Percentiles rank a stretch among this genome's conserved stretches.
These are phyloP conservation scores for Phyllosticta capitalensis DNA, from an alignment of 2,329 filamentous ascomycete genomes.

Conservation along the genomic window DNA sequence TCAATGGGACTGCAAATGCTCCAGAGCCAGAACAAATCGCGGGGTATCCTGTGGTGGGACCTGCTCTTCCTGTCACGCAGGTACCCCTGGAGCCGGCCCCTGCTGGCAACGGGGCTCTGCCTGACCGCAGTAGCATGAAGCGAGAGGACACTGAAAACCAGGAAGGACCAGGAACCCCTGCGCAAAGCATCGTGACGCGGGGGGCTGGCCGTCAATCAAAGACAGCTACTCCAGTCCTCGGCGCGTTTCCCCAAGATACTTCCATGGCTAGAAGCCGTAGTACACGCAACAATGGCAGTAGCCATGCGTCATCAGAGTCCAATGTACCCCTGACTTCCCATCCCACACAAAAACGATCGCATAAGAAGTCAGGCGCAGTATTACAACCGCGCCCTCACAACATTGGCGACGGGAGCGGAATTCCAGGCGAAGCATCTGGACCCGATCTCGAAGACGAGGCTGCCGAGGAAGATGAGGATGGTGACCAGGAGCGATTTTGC, in stretches of 20 bases:
- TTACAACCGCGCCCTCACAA: conserved; percentile 18
- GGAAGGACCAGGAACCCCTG: conserved; percentile 29
- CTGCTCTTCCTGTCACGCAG: background rate
- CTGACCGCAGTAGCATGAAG: conserved; percentile 26
- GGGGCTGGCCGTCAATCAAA: conserved; percentile 36
- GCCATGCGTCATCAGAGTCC: conserved; percentile 30
- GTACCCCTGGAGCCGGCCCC: background rate
- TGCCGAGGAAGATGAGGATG: conserved; percentile 26
- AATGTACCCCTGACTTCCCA: conserved; percentile 21
- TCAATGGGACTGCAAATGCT: conserved; percentile 2
- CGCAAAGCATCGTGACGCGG: conserved; percentile 18
- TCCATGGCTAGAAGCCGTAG: conserved; percentile 35
- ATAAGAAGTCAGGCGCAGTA: conserved; percentile 24
- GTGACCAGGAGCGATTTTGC: conserved; percentile 52
- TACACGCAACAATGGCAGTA: conserved; percentile 29
- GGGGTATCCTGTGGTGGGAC: background rate
- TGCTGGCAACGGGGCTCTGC: background rate
- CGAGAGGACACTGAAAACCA: conserved; percentile 41
- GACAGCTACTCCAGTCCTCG: conserved; percentile 37
- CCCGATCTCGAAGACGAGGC: conserved; percentile 21
- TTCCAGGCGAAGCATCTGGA: conserved; percentile 13
- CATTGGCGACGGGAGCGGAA: conserved; percentile 10
- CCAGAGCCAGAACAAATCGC: conserved; percentile 1
- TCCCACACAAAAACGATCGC: conserved; percentile 25
- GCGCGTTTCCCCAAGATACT: conserved; percentile 31